These are phyloP conservation scores for Annona squamosa DNA, from an alignment of 164 flowering plant genomes.

Conservation along the genomic window DNA sequence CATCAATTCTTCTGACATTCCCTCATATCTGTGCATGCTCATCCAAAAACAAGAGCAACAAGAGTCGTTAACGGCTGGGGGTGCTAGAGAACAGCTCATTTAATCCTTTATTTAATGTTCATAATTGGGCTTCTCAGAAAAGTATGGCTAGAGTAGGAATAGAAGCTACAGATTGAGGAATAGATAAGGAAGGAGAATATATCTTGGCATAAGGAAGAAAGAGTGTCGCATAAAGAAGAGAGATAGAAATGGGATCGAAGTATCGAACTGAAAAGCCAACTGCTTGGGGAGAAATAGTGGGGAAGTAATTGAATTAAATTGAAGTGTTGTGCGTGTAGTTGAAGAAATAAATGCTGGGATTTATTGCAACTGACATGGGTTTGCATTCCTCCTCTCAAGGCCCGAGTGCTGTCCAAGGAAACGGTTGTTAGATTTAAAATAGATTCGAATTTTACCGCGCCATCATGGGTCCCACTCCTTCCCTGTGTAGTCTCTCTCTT, in stretches of 20 bases:
- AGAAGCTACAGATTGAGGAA: background rate
- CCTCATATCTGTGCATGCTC: background rate
- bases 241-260: background rate
- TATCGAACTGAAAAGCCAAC: background rate
- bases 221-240: no score
- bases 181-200: background rate
- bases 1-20: background rate
- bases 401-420: background rate
- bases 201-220: no score
- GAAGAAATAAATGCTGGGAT: conserved; percentile 45
- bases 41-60: background rate
- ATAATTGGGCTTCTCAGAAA: background rate
- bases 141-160: background rate
- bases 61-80: background rate
- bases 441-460: background rate
- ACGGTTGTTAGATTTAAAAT: background rate
- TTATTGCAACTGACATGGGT: conserved; percentile 18
- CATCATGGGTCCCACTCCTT: background rate
- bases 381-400: conserved; percentile 6
- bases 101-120: background rate
- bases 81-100: background rate
- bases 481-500: background rate
- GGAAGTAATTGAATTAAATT: background rate
- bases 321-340: conserved; percentile 27
- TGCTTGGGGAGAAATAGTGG: conserved; percentile 25